phyloP scores from a whole-genome alignment of 176 grass and related monocot genomes.

The Musa beccarii region DNA sequence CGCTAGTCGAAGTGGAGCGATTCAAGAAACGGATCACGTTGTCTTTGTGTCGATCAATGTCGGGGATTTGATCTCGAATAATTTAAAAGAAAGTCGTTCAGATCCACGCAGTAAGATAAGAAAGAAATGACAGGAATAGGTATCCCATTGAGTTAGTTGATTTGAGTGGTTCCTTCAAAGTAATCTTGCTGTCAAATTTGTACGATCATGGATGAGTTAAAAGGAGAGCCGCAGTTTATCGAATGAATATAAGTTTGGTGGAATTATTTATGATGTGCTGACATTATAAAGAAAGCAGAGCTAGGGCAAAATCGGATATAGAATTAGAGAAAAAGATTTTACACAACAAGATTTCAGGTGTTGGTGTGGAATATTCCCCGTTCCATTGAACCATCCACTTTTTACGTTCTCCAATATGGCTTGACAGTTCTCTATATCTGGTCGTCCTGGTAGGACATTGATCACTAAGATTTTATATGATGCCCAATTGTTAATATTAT shows the following conservation, averaged over 20 bases:
- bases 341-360: background rate
- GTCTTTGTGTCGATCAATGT: background rate
- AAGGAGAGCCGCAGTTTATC: background rate
- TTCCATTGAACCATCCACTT: background rate
- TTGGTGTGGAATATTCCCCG: background rate
- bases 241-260: background rate
- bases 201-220: background rate
- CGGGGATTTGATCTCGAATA: background rate
- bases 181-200: background rate
- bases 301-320: background rate
- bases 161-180: background rate
- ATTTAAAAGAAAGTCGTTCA: background rate
- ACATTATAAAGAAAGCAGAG: background rate
- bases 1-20: too few relatives aligned
- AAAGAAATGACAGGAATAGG: background rate
- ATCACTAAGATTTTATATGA: background rate
- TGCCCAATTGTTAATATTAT: background rate
- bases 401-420: background rate
- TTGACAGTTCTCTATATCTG: background rate
- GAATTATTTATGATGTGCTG: background rate
- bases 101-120: background rate
- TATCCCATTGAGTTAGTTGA: background rate
- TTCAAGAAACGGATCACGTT: background rate
- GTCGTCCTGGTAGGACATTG: background rate
- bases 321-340: background rate